A percentile compares a stretch with the other conserved stretches of the same genome.
Evolutionary conservation across 2,329 filamentous ascomycete species (phyloP).

Genomic region (Exophiala viscosa): DNA sequence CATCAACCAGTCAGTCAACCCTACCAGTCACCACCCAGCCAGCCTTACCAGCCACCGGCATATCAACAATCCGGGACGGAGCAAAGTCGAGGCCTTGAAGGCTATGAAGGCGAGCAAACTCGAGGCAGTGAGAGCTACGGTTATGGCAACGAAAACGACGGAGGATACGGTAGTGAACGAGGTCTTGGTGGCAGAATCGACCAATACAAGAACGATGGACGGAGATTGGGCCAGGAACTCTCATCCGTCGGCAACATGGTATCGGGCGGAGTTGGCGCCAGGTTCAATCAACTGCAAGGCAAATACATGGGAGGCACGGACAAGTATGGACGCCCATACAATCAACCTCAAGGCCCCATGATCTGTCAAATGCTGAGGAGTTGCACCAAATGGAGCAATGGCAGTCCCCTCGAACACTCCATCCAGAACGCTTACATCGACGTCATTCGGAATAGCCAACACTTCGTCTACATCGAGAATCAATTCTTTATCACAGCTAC

Average conservation of each 20-base stretch:
- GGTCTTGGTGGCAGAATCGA: constrained; percentile 33
- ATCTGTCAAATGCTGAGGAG: constrained; percentile 42
- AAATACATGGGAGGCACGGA: constrained; percentile 24
- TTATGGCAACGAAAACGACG: constrained; percentile 38
- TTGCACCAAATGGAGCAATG: constrained; percentile 58
- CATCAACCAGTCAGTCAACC: constrained; percentile 17
- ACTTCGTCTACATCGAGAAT: constrained; percentile 79
- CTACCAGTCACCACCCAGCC: constrained; percentile 21
- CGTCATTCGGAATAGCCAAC: constrained; percentile 63
- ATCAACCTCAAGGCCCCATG: constrained; percentile 21
- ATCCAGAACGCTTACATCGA: constrained; percentile 81
- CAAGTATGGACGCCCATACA: constrained; percentile 20
- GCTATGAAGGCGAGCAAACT: constrained; percentile 30
- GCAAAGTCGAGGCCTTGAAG: constrained; percentile 23
- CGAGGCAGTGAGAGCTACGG: constrained; percentile 21
- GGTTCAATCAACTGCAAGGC: constrained; percentile 40
- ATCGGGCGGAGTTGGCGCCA: constrained; percentile 39
- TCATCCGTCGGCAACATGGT: constrained; percentile 37
- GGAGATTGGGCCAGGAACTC: constrained; percentile 35
- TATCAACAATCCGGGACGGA: constrained; percentile 16
- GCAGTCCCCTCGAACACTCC: constrained; percentile 64
- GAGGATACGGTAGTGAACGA: constrained; percentile 28
- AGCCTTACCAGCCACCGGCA: constrained; percentile 20
- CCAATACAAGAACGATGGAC: constrained; percentile 29
- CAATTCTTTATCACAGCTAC: constrained; percentile 89